These are phyloP conservation scores for Danielia oregonensis DNA, from an alignment of 805 yeast genomes.

Conservation along the genomic window DNA sequence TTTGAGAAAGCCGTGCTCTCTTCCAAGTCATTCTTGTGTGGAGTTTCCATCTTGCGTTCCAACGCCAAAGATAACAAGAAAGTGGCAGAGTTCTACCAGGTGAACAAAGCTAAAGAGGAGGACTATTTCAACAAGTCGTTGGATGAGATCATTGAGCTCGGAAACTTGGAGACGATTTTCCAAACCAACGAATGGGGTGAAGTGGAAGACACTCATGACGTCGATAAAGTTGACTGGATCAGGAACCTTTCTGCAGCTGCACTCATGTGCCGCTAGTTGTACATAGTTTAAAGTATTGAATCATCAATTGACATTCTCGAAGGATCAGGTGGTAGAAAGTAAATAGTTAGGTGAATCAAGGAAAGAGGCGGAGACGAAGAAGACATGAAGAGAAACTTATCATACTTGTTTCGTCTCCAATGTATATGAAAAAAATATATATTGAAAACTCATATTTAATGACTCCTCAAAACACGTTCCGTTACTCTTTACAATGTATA, in stretches of 20 bases:
- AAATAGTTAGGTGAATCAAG: too few relatives aligned
- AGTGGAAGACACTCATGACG: constrained; percentile 98
- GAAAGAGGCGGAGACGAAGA: too few relatives aligned
- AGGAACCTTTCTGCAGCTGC: constrained; percentile 82
- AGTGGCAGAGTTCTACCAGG: constrained; percentile 27
- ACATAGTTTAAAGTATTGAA: constrained; percentile 1
- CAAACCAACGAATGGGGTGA: constrained; percentile 97
- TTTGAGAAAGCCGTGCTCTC: constrained; percentile 85
- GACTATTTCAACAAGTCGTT: constrained; percentile 42
- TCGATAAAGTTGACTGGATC: constrained; percentile 85
- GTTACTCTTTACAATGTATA: too few relatives aligned
- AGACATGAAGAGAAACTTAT: too few relatives aligned
- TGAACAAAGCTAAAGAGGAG: constrained; percentile 28
- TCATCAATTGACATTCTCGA: too few relatives aligned
- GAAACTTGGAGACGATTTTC: constrained; percentile 74
- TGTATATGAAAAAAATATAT: too few relatives aligned
- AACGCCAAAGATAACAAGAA: constrained; percentile 22
- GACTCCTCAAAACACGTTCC: too few relatives aligned
- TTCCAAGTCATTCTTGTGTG: constrained; percentile 83
- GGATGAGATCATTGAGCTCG: constrained; percentile 72
- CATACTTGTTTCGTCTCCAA: too few relatives aligned
- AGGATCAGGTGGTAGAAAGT: too few relatives aligned
- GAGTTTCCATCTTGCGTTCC: constrained; percentile 61
- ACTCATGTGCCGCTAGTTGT: constrained; percentile 26
- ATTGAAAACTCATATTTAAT: too few relatives aligned